Percentiles rank a stretch among this genome's conserved stretches.
These are phyloP conservation scores for Castanea crenata DNA, from an alignment of 306 rosid species.

Conservation along the genomic window DNA sequence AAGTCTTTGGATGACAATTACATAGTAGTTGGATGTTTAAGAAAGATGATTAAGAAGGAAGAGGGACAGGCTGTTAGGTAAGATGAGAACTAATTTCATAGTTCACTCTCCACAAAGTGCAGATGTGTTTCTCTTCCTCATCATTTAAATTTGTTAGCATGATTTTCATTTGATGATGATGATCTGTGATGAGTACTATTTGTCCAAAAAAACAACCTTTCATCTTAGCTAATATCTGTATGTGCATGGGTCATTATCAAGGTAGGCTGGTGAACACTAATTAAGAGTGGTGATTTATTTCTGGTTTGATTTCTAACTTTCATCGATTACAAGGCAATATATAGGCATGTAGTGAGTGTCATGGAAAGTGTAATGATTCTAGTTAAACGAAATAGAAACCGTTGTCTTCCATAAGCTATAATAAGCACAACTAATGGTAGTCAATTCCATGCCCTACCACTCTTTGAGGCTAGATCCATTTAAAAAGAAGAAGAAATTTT, in stretches of 20 bases:
- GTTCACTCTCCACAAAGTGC: background rate
- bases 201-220: background rate
- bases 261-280: slow-evolving; percentile 12
- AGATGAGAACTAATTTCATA: background rate
- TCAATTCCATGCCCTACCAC: background rate
- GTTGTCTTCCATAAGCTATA: background rate
- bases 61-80: background rate
- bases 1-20: background rate
- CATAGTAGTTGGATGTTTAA: slow-evolving; percentile 20
- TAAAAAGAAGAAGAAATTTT: no score
- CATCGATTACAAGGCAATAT: background rate
- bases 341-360: background rate
- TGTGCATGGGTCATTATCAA: slow-evolving; percentile 1
- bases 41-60: slow-evolving; percentile 3
- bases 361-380: background rate
- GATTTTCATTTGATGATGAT: slow-evolving; percentile 16
- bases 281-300: background rate
- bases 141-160: background rate
- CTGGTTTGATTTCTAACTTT: background rate
- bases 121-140: background rate
- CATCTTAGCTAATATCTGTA: background rate
- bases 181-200: background rate
- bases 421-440: background rate
- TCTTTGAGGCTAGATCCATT: no score
- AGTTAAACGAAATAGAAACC: background rate